A percentile compares a stretch with the other conserved stretches of the same genome.
Evolutionary conservation across 2,329 filamentous ascomycete genomes (phyloP).

Genomic region (Nemania sp.): DNA sequence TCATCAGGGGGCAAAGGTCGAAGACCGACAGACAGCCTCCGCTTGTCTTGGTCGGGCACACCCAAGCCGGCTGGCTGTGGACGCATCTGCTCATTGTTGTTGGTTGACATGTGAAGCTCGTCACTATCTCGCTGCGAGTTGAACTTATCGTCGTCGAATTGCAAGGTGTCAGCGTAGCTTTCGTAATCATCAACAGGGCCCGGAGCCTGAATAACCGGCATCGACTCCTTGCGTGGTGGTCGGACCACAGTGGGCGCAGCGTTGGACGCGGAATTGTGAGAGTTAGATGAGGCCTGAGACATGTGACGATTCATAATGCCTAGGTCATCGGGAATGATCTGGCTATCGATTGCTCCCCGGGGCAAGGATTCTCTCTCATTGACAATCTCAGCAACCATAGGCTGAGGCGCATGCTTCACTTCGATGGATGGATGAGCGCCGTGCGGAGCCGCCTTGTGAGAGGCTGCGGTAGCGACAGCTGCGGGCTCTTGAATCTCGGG

Average conservation of each 20-base stretch:
- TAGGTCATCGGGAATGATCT: constrained; percentile 25
- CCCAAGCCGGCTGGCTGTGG: constrained; percentile 48
- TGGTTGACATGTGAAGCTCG: constrained; percentile 29
- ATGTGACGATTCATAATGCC: constrained; percentile 33
- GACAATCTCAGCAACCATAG: constrained; percentile 27
- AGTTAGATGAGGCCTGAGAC: constrained; percentile 29
- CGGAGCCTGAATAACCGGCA: constrained; percentile 38
- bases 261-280: constrained; percentile 35
- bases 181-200: constrained; percentile 33
- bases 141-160: constrained; percentile 31
- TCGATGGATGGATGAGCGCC: constrained; percentile 33
- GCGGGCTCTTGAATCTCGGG: constrained; percentile 47
- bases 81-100: constrained; percentile 34
- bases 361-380: constrained; percentile 33
- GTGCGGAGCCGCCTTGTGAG: constrained; percentile 31
- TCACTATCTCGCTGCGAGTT: constrained; percentile 40
- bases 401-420: constrained; percentile 26
- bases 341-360: constrained; percentile 18
- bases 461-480: constrained; percentile 38
- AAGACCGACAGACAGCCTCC: constrained; percentile 70
- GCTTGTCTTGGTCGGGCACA: constrained; percentile 59
- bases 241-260: constrained; percentile 39
- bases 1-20: constrained; percentile 88
- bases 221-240: constrained; percentile 43
- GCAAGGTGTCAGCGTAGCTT: constrained; percentile 34